Base-by-base conservation (phyloP, 108 stramenopile genomes). In the Conticribra guillardii region DNA sequence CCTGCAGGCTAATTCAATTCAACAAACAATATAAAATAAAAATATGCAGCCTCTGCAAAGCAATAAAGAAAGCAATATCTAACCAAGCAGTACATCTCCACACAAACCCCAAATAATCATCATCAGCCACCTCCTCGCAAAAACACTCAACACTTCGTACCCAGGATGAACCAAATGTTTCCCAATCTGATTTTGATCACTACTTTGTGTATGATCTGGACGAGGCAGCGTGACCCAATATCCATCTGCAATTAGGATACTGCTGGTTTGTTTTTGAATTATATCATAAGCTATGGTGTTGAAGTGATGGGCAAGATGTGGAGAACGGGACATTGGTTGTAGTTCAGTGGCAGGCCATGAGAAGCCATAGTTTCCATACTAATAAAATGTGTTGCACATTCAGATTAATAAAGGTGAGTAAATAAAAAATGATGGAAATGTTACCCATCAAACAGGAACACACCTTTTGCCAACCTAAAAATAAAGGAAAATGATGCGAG, bases 111-210 rank as follows among this genome's bases (percentile, higher is more conserved):
- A 65, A n/a, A 85, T 30, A 46, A 92, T 79, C 30, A 87, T 16
- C 80, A 80, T 88, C 19, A 68, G 17, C 86, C 86, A 88, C 26
- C 55, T 86, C 54, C 87, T 64, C 33, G 74, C 77, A 75, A 92
- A 86, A 2, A 82, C 83, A 52, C 77, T 70, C 48, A 86, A 48
- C 33, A 92, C 85, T 64, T 92, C 90, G 31, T 75, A 48, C 9
- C 90, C 90, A 44, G 90, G 90, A 76, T 92, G 90, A 1, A 88
- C 88, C 55, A 92, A 59, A 69, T 92, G 88, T 30, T 82, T 84
- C 11, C 88, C 90, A 58, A 92, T 80, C 7, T 73, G 67, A 44
- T 86, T 85, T 17, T 60, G 15, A 34, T 67, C 45, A 57, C 69
- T 70, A 31, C 80, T 73, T 60, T 92, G 85, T 24, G 86, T 77